Base-by-base conservation (phyloP, 257 asterid genomes). In the Fraxinus pennsylvanica region DNA sequence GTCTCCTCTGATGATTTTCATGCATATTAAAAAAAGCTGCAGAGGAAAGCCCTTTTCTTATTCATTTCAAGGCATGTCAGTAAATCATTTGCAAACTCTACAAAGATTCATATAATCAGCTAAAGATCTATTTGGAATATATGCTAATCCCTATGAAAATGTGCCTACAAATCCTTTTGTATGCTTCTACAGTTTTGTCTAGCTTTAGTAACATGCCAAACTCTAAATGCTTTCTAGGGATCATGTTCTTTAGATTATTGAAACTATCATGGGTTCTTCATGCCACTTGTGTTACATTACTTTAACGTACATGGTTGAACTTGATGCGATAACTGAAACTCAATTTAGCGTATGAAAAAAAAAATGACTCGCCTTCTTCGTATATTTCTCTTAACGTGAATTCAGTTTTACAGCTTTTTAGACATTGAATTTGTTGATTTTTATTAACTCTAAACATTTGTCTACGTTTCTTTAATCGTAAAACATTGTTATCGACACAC, bases 151-250 rank as follows among this genome's bases (percentile, higher is more conserved):
- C 90, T 83, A 85, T 84, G 89, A 86, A 80, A 78, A 80, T 78
- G 70, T 81, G 82, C 86, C 83, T 84, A 81, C 36, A 83, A 83
- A 84, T 83, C 50, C 67, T 80, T 35, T 82, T 82, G 78, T 78
- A 79, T 81, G 84, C 79, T 59, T 79, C 87, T 79, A 27, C 41
- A 73, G 72, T 81, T 86, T 86, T 87, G 90, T 87, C 89, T 86
- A 75, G 86, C 96, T 89, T 89, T 90, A 88, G 94, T 87, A 89
- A 88, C 94, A 88, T 89, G 94, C 91, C 96, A 89, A 92, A 87
- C 84, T 76, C 79, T 81, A 47, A 71, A 85, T 89, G 82, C 86
- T 79, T 81, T 89, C 86, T 89, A 84, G 90, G 93, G 91, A 89
- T 80, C 76, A 68, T 79, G 74, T 59, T 72, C 13, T 72, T 35